phyloP scores from a whole-genome alignment of 176 grass and related monocot genomes.

The Lolium perenne region DNA sequence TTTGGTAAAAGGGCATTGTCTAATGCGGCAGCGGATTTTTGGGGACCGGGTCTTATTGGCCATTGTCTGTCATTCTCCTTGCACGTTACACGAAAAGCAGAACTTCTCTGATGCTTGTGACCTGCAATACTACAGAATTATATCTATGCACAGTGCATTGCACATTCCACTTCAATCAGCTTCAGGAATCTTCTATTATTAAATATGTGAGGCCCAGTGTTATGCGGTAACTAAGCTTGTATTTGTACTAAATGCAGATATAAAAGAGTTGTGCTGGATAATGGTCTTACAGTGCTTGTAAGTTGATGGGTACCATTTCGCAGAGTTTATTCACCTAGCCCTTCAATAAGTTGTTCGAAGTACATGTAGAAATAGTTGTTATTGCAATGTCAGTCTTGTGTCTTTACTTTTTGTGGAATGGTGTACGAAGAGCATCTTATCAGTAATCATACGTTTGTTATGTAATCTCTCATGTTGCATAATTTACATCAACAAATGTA shows the following conservation, averaged over 20 bases:
- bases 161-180: background rate
- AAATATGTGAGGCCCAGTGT: slow-evolving; percentile 6
- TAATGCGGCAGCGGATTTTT: background rate
- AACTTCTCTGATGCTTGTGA: slow-evolving; percentile 24
- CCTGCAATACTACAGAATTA: background rate
- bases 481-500: background rate
- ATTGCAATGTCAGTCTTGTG: slow-evolving; percentile 4
- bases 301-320: slow-evolving; percentile 44
- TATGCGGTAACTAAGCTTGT: slow-evolving; percentile 23
- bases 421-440: slow-evolving; percentile 3
- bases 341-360: slow-evolving; percentile 17
- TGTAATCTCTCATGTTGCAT: background rate
- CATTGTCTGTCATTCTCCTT: background rate
- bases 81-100: background rate
- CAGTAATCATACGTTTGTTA: background rate
- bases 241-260: slow-evolving; percentile 69
- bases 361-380: slow-evolving; percentile 29
- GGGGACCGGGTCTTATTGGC: background rate
- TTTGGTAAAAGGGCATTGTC: background rate
- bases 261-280: slow-evolving; percentile 90
- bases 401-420: slow-evolving; percentile 41
- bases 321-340: slow-evolving; percentile 15
- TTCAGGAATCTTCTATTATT: slow-evolving; percentile 16
- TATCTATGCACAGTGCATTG: background rate
- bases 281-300: slow-evolving; percentile 92